phyloP scores from a whole-genome alignment of 2,329 filamentous ascomycete species.

The Xylariaceae sp. region DNA sequence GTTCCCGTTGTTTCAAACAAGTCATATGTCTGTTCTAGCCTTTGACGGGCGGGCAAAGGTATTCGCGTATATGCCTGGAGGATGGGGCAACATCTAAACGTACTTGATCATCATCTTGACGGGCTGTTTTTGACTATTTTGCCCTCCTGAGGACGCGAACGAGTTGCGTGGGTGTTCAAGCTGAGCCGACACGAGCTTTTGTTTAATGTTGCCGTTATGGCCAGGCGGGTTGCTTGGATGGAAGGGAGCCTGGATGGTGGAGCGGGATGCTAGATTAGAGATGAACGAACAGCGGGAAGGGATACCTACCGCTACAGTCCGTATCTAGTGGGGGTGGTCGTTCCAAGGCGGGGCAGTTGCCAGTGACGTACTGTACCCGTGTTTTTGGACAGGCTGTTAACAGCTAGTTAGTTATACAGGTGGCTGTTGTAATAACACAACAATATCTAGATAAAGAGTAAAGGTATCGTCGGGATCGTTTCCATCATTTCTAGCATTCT shows the following conservation, averaged over 20 bases:
- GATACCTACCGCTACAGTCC: background rate
- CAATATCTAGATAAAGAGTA: no score
- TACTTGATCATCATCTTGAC: slow-evolving; percentile 31
- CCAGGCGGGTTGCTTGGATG: background rate
- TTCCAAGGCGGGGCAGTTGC: slow-evolving; percentile 7
- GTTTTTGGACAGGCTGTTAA: no score
- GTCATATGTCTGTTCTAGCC: background rate
- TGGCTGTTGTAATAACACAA: no score
- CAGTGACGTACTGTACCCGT: no score
- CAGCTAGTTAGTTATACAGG: no score
- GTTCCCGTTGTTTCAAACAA: background rate
- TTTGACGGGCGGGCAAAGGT: background rate
- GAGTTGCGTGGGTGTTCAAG: background rate
- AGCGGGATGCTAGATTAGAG: slow-evolving; percentile 1
- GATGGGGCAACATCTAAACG: slow-evolving; percentile 8
- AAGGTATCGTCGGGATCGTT: no score
- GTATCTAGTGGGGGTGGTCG: slow-evolving; percentile 2
- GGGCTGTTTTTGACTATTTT: slow-evolving; percentile 3
- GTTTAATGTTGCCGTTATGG: background rate
- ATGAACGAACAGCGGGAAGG: background rate
- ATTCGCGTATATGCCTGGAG: slow-evolving; percentile 7
- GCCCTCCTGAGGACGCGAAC: background rate
- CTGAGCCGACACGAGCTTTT: background rate
- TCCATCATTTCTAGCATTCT: no score
- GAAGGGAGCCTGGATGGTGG: background rate